Conservation (phyloP, 768 basidiomycete genomes). For the Ephemerocybe angulata region DNA sequence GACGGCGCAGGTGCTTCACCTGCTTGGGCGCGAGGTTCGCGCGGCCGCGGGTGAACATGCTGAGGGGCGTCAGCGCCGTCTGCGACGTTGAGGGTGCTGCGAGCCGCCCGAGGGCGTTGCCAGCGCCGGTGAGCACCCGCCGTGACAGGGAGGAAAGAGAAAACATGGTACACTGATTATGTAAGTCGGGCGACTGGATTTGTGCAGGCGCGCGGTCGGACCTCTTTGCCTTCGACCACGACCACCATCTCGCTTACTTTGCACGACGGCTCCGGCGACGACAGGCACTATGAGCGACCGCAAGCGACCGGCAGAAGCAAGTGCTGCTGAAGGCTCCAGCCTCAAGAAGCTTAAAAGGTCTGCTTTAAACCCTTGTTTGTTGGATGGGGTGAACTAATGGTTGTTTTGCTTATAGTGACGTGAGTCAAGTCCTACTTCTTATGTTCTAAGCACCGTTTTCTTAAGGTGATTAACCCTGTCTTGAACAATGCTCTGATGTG, state of each 20-base stretch:
- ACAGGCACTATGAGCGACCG: slow-evolving; percentile 58
- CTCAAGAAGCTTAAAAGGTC: slow-evolving; percentile 71
- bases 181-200: slow-evolving; percentile 11
- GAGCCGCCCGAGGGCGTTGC: slow-evolving; percentile 10
- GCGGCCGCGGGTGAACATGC: slow-evolving; percentile 43
- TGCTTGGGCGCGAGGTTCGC: slow-evolving; percentile 76
- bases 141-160: slow-evolving; percentile 39
- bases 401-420: slow-evolving; percentile 47
- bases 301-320: slow-evolving; percentile 57
- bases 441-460: slow-evolving; percentile 30
- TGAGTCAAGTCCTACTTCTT: slow-evolving; percentile 46
- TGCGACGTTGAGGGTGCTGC: slow-evolving; percentile 15
- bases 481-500: slow-evolving; percentile 50
- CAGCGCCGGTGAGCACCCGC: slow-evolving; percentile 20
- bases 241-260: background rate
- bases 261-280: background rate
- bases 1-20: slow-evolving; percentile 81
- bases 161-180: slow-evolving; percentile 36
- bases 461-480: slow-evolving; percentile 71
- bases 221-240: background rate
- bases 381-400: slow-evolving; percentile 5
- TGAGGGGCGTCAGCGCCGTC: slow-evolving; percentile 29
- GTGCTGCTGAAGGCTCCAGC: slow-evolving; percentile 40
- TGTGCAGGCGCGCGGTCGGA: background rate
- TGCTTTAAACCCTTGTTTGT: slow-evolving; percentile 19